A percentile compares a stretch with the other conserved stretches of the same genome.
Evolutionary conservation across 768 basidiomycete species (phyloP).

Genomic region (Krasilnikovozyma curviuscula): DNA sequence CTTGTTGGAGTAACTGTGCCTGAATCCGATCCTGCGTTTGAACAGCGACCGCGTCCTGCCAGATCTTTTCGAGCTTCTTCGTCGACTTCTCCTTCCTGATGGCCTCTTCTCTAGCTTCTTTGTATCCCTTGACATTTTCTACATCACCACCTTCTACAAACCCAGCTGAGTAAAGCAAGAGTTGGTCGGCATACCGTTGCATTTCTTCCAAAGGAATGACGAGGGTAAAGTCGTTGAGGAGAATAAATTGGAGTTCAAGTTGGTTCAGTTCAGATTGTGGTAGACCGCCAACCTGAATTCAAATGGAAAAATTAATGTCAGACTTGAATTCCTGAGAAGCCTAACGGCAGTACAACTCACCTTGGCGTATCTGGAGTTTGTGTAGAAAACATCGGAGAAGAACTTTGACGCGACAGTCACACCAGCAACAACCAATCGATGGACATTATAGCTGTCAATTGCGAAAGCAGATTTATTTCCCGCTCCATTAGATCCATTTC

Average conservation of each 20-base stretch:
- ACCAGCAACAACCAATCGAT: conserved; percentile 88
- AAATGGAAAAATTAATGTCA: conserved; percentile 3
- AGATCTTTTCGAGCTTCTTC: too few relatives aligned
- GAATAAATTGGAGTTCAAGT: conserved; percentile 87
- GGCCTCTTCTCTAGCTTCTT: too few relatives aligned
- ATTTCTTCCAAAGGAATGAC: conserved; percentile 76
- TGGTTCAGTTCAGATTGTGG: conserved; percentile 78
- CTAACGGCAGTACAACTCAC: conserved; percentile 29
- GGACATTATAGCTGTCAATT: conserved; percentile 93
- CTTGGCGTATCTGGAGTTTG: conserved; percentile 96
- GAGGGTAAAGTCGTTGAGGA: conserved; percentile 84
- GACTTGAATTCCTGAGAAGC: not conserved
- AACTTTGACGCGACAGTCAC: conserved; percentile 99
- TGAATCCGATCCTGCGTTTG: too few relatives aligned
- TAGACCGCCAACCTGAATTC: conserved; percentile 68
- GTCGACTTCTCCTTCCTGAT: too few relatives aligned
- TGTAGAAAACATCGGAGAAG: conserved; percentile 92
- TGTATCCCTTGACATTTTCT: too few relatives aligned
- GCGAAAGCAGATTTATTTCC: conserved; percentile 39
- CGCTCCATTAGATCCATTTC: conserved; percentile 9
- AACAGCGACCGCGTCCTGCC: too few relatives aligned
- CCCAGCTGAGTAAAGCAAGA: conserved; percentile 47
- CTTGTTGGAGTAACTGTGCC: too few relatives aligned
- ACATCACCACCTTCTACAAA: too few relatives aligned
- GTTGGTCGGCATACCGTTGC: conserved; percentile 82